Evolutionary conservation across 164 flowering plant genomes (phyloP).

Genomic region (Piper betle): DNA sequence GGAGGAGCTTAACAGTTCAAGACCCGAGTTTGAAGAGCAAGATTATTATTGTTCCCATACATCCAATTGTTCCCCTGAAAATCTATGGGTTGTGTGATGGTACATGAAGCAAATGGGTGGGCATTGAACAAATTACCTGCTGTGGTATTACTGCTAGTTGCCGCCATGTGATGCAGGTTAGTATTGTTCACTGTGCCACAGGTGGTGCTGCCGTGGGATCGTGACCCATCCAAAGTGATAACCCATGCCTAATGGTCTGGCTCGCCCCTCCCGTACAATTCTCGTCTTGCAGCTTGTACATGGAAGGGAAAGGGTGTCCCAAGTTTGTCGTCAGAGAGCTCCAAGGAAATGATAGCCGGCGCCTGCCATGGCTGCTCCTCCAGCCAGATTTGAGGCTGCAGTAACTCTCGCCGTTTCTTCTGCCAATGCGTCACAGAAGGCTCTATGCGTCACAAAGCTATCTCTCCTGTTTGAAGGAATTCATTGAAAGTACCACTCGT

Average conservation of each 20-base stretch:
- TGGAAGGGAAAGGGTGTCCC: slow-evolving; percentile 38
- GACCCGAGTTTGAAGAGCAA: slow-evolving; percentile 13
- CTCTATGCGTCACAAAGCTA: slow-evolving; percentile 85
- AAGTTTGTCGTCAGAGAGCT: slow-evolving; percentile 23
- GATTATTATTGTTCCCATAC: slow-evolving; percentile 24
- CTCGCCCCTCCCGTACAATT: slow-evolving; percentile 13
- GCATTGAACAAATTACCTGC: slow-evolving; percentile 11
- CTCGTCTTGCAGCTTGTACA: slow-evolving; percentile 36
- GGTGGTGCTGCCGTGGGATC: slow-evolving; percentile 12
- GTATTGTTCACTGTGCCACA: slow-evolving; percentile 10
- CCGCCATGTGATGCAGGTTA: slow-evolving; percentile 18
- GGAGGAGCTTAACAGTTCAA: slow-evolving; percentile 22
- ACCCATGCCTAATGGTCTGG: slow-evolving; percentile 22
- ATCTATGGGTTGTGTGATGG: slow-evolving; percentile 28
- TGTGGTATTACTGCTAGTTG: not conserved
- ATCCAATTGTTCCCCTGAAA: slow-evolving; percentile 36
- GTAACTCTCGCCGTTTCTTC: slow-evolving; percentile 78
- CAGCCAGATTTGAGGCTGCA: slow-evolving; percentile 37
- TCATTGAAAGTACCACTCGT: no score
- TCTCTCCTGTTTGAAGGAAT: slow-evolving; percentile 42
- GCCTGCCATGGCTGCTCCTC: slow-evolving; percentile 7
- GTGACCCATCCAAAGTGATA: slow-evolving; percentile 49
- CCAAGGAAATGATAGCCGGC: slow-evolving; percentile 26
- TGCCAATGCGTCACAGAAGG: slow-evolving; percentile 90
- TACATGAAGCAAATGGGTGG: slow-evolving; percentile 19